phyloP scores from a whole-genome alignment of 345 rosid genomes.

The Eucalyptus pumila region DNA sequence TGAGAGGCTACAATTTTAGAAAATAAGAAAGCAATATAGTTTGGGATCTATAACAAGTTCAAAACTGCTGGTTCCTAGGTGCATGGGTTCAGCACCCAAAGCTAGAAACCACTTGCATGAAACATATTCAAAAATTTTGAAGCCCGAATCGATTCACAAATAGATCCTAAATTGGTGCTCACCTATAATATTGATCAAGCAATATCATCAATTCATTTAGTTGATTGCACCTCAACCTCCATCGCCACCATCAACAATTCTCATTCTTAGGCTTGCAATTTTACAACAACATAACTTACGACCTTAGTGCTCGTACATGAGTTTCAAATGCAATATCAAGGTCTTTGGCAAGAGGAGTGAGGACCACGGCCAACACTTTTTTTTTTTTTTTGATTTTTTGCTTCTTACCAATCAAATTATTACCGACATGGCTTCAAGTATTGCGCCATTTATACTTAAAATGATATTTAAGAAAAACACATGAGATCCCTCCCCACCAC shows the following conservation, averaged over 20 bases:
- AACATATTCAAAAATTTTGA: too few relatives aligned
- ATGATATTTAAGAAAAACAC: too few relatives aligned
- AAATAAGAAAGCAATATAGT: background rate
- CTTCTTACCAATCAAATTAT: background rate
- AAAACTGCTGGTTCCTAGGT: background rate
- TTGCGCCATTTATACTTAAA: fast-evolving
- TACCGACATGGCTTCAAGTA: background rate
- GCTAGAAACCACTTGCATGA: background rate
- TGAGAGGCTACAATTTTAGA: background rate
- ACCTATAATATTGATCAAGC: background rate
- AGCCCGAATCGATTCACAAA: fast-evolving
- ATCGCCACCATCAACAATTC: background rate
- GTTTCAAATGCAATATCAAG: background rate
- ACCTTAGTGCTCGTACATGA: background rate
- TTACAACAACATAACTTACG: background rate
- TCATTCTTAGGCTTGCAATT: background rate
- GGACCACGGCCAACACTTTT: background rate
- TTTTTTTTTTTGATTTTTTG: too few relatives aligned
- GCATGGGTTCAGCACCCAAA: background rate
- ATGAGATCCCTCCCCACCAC: fast-evolving
- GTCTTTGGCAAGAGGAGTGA: background rate
- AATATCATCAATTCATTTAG: background rate
- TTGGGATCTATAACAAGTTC: background rate
- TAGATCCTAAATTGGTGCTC: fast-evolving
- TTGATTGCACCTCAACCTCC: background rate